A percentile compares a stretch with the other conserved stretches of the same genome.
Conservation (phyloP, 2,329 filamentous ascomycete genomes). For the Colletotrichum cordylinicola region DNA sequence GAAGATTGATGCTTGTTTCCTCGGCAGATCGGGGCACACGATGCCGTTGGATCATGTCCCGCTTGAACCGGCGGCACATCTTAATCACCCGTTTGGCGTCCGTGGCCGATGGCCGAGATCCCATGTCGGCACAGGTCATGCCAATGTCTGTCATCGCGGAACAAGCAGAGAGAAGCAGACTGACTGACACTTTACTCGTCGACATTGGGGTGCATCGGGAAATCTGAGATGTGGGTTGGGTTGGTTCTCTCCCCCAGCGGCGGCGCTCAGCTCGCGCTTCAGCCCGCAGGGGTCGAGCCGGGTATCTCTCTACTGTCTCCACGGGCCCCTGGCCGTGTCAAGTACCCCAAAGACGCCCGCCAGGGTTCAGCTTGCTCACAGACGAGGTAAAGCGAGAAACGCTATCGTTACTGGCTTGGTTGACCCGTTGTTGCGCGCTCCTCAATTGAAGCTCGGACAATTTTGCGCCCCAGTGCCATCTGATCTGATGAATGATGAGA, state of each 20-base stretch:
- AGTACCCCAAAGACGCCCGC: not conserved
- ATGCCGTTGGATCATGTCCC: not conserved
- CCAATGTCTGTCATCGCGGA: not conserved
- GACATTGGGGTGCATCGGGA: not conserved
- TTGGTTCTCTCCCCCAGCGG: not conserved
- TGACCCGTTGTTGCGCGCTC: not conserved
- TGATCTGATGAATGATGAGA: conserved; percentile 5
- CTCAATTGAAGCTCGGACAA: conserved; percentile 14
- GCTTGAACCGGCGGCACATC: not conserved
- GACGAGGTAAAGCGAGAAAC: not conserved
- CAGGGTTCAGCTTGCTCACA: not conserved
- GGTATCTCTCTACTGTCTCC: not conserved
- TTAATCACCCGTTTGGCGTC: not conserved
- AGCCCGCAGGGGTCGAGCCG: not conserved
- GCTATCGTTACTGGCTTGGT: not conserved
- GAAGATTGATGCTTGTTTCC: not conserved
- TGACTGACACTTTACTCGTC: not conserved
- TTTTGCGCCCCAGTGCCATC: conserved; percentile 11
- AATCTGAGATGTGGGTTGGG: not conserved
- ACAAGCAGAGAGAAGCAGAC: not conserved
- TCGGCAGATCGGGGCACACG: not conserved
- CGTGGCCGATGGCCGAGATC: not conserved
- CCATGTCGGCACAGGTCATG: not conserved
- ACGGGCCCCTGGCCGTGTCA: not conserved
- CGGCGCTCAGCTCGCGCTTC: not conserved